Conservation (phyloP, 306 rosid species). For the Dalbergia oliveri region DNA sequence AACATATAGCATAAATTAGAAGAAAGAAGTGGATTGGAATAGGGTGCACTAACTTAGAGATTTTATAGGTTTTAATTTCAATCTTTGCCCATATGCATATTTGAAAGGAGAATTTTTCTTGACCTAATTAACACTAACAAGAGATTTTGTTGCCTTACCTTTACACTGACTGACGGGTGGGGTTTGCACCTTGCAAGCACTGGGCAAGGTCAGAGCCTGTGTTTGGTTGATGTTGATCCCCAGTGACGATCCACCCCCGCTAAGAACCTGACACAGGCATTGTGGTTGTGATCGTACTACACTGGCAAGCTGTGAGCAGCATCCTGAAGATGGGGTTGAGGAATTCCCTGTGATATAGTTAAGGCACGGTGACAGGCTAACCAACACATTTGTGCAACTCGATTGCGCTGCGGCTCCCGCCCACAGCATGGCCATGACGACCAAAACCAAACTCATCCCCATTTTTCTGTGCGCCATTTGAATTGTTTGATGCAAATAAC, state of each 20-base stretch:
- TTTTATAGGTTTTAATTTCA: not conserved
- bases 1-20: conserved; percentile 41
- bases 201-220: conserved; percentile 80
- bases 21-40: not conserved
- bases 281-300: conserved; percentile 72
- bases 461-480: conserved; percentile 61
- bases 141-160: conserved; percentile 42
- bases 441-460: conserved; percentile 54
- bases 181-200: conserved; percentile 86
- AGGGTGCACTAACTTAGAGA: not conserved
- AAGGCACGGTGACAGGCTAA: conserved; percentile 87
- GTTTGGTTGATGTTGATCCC: conserved; percentile 83
- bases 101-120: not conserved
- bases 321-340: conserved; percentile 74
- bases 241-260: conserved; percentile 73
- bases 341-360: conserved; percentile 85
- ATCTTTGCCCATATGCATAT: not conserved
- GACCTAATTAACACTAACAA: not conserved
- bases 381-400: conserved; percentile 67
- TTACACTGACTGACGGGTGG: conserved; percentile 80
- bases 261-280: conserved; percentile 84
- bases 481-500: conserved; percentile 22
- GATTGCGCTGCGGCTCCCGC: conserved; percentile 74
- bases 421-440: conserved; percentile 51
- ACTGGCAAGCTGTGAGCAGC: conserved; percentile 84